Evolutionary conservation across 306 rosid genomes (phyloP).

Genomic region (Acacia confusa): DNA sequence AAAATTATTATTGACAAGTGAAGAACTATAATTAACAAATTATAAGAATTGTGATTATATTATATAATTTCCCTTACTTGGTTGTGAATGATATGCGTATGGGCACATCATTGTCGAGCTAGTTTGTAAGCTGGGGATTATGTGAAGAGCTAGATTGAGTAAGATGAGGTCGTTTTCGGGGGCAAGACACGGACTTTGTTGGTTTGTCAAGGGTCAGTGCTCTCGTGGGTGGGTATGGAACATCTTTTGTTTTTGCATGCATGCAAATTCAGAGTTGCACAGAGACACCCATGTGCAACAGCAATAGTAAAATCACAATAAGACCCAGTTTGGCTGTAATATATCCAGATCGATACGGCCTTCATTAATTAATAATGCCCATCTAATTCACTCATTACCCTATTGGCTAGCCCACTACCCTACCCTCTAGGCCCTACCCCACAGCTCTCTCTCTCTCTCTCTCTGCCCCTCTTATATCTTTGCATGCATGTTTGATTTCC

Average conservation of each 20-base stretch:
- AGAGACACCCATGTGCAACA: constrained; percentile 6
- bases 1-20: no score
- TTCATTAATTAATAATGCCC: background rate
- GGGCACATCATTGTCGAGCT: background rate
- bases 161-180: background rate
- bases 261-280: background rate
- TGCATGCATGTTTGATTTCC: background rate
- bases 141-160: background rate
- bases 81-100: no score
- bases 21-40: no score
- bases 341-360: background rate
- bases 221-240: constrained; percentile 7
- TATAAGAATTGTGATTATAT: background rate
- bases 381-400: background rate
- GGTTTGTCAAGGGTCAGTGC: background rate
- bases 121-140: background rate
- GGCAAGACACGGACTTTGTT: background rate
- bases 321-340: background rate
- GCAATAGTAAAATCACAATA: background rate
- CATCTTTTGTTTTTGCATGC: constrained; percentile 5
- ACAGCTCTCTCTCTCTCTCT: background rate
- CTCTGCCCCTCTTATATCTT: background rate
- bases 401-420: background rate
- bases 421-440: background rate
- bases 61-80: background rate